Evolutionary conservation across 2,329 filamentous ascomycete species (phyloP).

Genomic region (Metarhizium robertsii): DNA sequence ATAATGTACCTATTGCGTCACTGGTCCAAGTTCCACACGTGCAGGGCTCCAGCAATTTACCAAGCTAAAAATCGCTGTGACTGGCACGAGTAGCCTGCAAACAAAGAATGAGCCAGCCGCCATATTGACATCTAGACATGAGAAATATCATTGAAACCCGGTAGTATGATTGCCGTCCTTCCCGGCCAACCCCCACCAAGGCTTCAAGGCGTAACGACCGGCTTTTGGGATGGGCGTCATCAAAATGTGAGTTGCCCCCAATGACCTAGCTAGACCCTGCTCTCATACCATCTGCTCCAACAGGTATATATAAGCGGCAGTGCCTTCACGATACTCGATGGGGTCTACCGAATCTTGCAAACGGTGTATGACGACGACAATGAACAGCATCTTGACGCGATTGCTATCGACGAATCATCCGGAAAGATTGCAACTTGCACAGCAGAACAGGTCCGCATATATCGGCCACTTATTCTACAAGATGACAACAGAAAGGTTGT

Average conservation of each 20-base stretch:
- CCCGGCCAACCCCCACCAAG: constrained; percentile 70
- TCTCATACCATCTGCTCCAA: constrained; percentile 2
- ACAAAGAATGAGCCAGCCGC: not conserved
- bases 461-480: constrained; percentile 62
- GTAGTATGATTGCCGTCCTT: constrained; percentile 66
- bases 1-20: not conserved
- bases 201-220: constrained; percentile 68
- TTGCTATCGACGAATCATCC: constrained; percentile 70
- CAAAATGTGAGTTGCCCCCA: constrained; percentile 51
- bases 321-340: constrained; percentile 74
- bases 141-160: not conserved
- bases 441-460: constrained; percentile 58
- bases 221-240: constrained; percentile 62
- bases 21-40: not conserved
- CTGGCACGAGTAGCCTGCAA: not conserved
- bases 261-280: not conserved
- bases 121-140: constrained; percentile 3
- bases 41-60: not conserved
- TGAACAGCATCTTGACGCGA: constrained; percentile 55
- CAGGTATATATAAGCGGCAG: constrained; percentile 86
- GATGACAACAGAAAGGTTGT: constrained; percentile 65
- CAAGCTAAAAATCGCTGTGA: not conserved
- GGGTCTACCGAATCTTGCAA: constrained; percentile 67
- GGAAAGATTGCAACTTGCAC: constrained; percentile 80
- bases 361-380: constrained; percentile 79